Evolutionary conservation across 1,139 yeast genomes (phyloP), one percentile per base, ranked within the genome.

Genomic region (Diutina ranongensis): DNA sequence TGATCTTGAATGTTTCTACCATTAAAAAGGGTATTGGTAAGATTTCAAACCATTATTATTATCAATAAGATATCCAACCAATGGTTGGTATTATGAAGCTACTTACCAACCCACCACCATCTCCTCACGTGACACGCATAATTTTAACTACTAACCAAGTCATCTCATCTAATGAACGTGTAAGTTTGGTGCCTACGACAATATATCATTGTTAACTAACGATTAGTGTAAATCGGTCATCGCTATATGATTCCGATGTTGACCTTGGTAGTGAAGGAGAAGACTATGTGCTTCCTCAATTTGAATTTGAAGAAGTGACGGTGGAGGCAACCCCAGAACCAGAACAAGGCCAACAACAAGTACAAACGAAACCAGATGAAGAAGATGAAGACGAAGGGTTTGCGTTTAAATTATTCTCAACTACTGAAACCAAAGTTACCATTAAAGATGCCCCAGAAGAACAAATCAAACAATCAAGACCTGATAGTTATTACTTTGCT

Each of bases 261-360:
- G 40, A 35, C 25, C 27, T 13, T 10, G 7, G 12, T 3, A 21
- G 25, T 4, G 40, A 35, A 5, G 20, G 15, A 20, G 40, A 35
- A 10, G 40, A 35, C 28, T 35, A 19, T 18, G 15, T 35, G 16
- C 22, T 35, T 21, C 40, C 40, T 7, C 28, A 21, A 13, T 20
- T 35, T 15, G 40, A 35, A 22, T 35, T 35, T 20, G 40, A 35
- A 13, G 40, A 35, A 35, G 40, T 35, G 18, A 22, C 22, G 9
- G 40, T 35, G 13, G 40, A 35, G 3, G 28, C 22, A 3, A 13
- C 40, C 13, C 28, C 40, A 15, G 28, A 12, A 19, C 40, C 31
- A 15, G 27, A 20, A 20, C 34, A 27, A 27, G 10, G 10, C 8
- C 22, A 3, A 1, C 22, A 18, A 18, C n/a, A n/a, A n/a, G 13